Evolutionary conservation across 1,139 yeast species (phyloP), one percentile per base, ranked within the genome.

Genomic region (Magnusiomyces suaveolens): DNA sequence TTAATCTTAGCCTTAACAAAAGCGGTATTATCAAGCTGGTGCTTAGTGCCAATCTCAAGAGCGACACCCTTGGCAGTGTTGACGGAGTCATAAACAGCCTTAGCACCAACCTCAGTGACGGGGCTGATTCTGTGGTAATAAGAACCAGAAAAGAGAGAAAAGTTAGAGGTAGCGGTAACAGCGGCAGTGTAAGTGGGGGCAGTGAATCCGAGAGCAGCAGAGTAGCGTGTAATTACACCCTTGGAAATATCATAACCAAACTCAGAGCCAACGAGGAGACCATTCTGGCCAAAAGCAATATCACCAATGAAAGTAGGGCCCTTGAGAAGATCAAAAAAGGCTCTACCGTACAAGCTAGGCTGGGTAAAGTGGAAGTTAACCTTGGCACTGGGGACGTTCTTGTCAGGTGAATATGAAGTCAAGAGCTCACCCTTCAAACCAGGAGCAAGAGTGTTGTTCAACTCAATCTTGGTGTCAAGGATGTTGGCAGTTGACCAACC

Each of bases 401-500:
- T 29, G 69, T 82, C 83, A 72, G 98, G 98, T 64, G 87, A 81
- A 69, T 87, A 86, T 52, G 89, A 78, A 63, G 97, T 87, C 71
- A 85, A 83, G 70, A 92, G 78, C 75, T 90, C 97, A 64, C 95
- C 86, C 79, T 89, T 90, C 68, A 92, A 81, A 66, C 97, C 97
- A 66, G 96, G 96, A 62, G 96, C 86, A 75, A 90, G 81, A 66
- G 89, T 86, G 74, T 90, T 95, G 61, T 84, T 81, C 69, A 92
- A 80, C 78, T 90, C 97, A 66, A 92, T 80, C 81, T 88, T 90
- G 76, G 97, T 87, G 79, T 83, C 86, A 71, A 92, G 78, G 63
- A 86, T 80, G 74, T 92, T 92, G 73, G 95, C 85, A 66, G 95
- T 87, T 78, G 89, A 84, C 97, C 97, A 90, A 69, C 96, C 96